Percentiles rank a stretch among this genome's conserved stretches.
Evolutionary conservation across 345 rosid species (phyloP).

Genomic region (Rhodamnia argentea): DNA sequence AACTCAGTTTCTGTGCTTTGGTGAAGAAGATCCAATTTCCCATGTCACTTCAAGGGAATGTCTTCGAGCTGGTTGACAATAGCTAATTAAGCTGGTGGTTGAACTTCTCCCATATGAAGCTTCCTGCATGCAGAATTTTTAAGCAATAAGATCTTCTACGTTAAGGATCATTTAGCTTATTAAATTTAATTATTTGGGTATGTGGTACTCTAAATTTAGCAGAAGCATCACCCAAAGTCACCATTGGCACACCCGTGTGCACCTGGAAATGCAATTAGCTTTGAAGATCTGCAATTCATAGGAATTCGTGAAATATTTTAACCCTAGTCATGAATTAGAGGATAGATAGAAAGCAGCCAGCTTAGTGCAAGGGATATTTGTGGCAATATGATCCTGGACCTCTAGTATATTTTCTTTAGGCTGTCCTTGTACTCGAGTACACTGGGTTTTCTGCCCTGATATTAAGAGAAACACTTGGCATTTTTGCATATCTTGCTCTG

Average conservation of each 20-base stretch:
- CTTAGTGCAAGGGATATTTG: not conserved
- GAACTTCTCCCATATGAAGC: not conserved
- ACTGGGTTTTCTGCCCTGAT: not conserved
- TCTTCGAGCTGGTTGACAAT: not conserved
- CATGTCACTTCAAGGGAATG: not conserved
- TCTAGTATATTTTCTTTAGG: not conserved
- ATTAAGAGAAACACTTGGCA: not conserved
- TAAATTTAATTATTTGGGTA: not conserved
- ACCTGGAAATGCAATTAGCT: not conserved
- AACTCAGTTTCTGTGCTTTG: not conserved
- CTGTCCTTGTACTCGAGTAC: not conserved
- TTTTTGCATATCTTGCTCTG: not conserved
- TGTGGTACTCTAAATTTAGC: not conserved
- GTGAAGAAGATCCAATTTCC: not conserved
- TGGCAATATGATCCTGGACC: not conserved
- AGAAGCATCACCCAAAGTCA: not conserved
- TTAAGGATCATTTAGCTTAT: not conserved
- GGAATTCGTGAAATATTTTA: not conserved
- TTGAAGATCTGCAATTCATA: not conserved
- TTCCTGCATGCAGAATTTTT: not conserved
- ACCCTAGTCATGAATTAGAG: not conserved
- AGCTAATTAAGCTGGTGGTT: not conserved
- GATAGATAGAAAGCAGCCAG: not conserved
- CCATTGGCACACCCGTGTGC: not conserved
- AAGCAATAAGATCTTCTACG: not conserved